Base-by-base conservation (phyloP, 768 basidiomycete genomes). In the Porphyrellus cyaneotinctus region DNA sequence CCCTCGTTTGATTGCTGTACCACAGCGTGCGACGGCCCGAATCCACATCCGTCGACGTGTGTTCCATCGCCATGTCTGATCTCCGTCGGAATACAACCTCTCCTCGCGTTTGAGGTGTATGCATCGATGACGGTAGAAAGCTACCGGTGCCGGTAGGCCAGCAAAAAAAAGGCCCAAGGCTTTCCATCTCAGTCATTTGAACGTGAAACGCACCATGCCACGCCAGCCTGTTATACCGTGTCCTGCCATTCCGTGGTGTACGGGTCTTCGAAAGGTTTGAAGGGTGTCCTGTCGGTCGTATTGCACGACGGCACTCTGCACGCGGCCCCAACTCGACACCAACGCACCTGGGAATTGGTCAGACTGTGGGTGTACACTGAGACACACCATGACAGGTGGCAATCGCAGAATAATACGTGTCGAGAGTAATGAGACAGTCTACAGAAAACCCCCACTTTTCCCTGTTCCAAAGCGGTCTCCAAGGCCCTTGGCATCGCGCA, bases 401-500 rank as follows among this genome's bases (percentile, higher is more conserved):
- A 26, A 36, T 44, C n/a, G 31, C 36, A 20, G 26, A 28, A 28
- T 30, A 17, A 58, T 47, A 23, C 10, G 14, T 36, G 20, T 42
- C 13, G 47, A 39, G 33, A 39, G 33, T 26, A 37, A 46, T 15
- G 48, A 51, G 44, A 47, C 48, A 2, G 35, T 23, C 72, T 58
- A 79, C 58, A 79, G 58, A 61, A 88, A 90, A 0, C 85, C 81
- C 3, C 87, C 87, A 49, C 77, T 79, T 61, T 77, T 84, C 3
- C 85, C 85, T 38, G 78, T 72, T 15, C 90, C 90, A 65, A 97
- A 97, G 48, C 92, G 75, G 63, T 91, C 90, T 30, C 87, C 84
- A 15, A 97, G 74, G 7, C 85, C 83, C 56, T 81, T 83, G 12
- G 93, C 87, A 58, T 97, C 94, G 51, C 77, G 80, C 62, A 98